Evolutionary conservation across 768 basidiomycete genomes (phyloP).

Genomic region (Hericium erinaceus): DNA sequence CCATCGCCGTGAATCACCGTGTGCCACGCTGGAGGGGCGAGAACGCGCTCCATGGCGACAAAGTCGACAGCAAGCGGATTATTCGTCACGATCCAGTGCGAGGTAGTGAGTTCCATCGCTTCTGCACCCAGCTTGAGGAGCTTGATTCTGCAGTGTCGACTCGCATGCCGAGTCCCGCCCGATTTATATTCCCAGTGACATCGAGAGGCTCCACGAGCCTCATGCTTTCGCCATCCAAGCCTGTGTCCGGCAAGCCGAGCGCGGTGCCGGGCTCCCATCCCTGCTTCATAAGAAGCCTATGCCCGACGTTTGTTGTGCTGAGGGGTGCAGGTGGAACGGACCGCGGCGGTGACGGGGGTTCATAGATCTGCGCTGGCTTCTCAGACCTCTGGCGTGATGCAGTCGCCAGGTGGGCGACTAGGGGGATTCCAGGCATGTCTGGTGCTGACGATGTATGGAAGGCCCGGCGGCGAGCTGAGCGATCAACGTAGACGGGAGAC

Average conservation of each 20-base stretch:
- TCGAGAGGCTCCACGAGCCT: conserved; percentile 52
- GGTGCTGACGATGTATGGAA: conserved; percentile 41
- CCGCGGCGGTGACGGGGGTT: conserved; percentile 16
- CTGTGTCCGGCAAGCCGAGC: conserved; percentile 28
- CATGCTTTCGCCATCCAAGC: conserved; percentile 20
- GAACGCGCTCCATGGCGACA: no score
- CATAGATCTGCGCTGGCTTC: neutral
- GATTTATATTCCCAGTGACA: conserved; percentile 30
- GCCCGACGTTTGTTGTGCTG: conserved; percentile 52
- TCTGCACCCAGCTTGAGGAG: neutral
- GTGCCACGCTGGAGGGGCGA: no score
- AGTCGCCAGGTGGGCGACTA: conserved; percentile 4
- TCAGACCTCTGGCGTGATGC: neutral
- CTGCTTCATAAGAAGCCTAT: conserved; percentile 58
- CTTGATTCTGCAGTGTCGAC: neutral
- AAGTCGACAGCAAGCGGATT: no score
- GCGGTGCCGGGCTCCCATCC: conserved; percentile 67
- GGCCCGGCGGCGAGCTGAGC: conserved; percentile 62
- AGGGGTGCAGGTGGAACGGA: conserved; percentile 42
- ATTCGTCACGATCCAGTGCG: neutral
- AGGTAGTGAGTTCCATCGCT: neutral
- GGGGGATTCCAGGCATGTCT: conserved; percentile 42
- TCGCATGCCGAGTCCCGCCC: conserved; percentile 49
- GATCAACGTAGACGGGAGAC: conserved; percentile 44
- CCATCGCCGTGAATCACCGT: no score